Conservation (phyloP, 163 green algal species). For the Chloromonas sp. region DNA sequence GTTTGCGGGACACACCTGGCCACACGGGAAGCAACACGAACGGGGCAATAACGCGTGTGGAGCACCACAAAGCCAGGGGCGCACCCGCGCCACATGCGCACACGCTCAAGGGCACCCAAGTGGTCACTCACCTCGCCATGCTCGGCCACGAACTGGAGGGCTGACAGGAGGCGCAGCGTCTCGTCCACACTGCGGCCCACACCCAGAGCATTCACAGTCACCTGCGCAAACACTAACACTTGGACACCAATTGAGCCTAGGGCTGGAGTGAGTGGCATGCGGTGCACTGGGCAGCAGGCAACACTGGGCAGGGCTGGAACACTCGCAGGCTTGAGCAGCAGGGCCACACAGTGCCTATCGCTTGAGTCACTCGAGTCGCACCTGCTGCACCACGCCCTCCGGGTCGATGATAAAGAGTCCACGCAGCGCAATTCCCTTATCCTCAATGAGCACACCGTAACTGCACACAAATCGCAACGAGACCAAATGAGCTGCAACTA, state of each 20-base stretch:
- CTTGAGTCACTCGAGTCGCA: background rate
- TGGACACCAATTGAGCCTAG: too few relatives aligned
- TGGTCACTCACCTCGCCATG: slow-evolving; percentile 50
- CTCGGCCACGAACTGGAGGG: slow-evolving; percentile 76
- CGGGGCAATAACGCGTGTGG: background rate
- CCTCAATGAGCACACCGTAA: slow-evolving; percentile 71
- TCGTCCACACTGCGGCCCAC: slow-evolving; percentile 79
- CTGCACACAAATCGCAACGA: background rate
- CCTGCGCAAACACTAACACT: slow-evolving; percentile 8
- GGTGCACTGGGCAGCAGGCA: too few relatives aligned
- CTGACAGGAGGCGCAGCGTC: slow-evolving; percentile 72
- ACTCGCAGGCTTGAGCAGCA: too few relatives aligned
- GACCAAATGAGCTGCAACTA: too few relatives aligned
- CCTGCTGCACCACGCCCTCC: slow-evolving; percentile 69
- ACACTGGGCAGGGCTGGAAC: too few relatives aligned
- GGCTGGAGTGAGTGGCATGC: too few relatives aligned
- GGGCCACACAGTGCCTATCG: too few relatives aligned
- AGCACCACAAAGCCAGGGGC: background rate
- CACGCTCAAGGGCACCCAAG: too few relatives aligned
- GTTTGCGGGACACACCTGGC: slow-evolving; percentile 68
- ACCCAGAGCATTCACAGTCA: slow-evolving; percentile 74
- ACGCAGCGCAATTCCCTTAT: slow-evolving; percentile 83
- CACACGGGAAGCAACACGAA: background rate
- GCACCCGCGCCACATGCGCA: too few relatives aligned
- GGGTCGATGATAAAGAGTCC: slow-evolving; percentile 97